Base-by-base conservation (phyloP, 129 eudicot genomes). In the Tagetes patula region DNA sequence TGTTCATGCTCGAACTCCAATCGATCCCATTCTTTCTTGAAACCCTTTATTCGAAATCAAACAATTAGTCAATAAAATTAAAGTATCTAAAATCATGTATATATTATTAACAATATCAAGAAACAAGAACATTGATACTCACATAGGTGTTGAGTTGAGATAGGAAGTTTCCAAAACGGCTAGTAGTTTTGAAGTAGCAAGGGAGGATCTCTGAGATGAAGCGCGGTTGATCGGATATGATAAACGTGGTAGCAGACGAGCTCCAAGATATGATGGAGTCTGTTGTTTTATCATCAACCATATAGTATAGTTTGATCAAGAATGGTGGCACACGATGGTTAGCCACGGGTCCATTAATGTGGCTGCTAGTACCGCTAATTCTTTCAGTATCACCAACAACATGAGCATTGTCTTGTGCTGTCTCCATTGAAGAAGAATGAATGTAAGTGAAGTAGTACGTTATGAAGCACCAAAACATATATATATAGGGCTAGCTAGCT, bases 221-320 rank as follows among this genome's bases (percentile, higher is more conserved):
- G 20, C 40, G 58, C 14, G 1, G 52, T 45, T 76, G 75, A 45
- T 69, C 70, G 2, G 48, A 69, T 56, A 68, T 46, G 62, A 76
- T 58, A 55, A 77, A 77, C 3, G 75, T 69, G 50, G 34, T 58
- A 13, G 10, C 27, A 77, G 69, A 20, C 5, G 52, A 61, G 12
- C 75, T 69, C 75, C 69, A 77, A 34, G 81, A 69, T 58, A 77
- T 77, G 64, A 69, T 77, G 64, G 70, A 77, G 70, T 59, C 5
- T 3, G 70, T 77, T 30, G 39, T 39, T 41, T 77, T 32, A 60
- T 76, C 75, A 5, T 77, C 69, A 30, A 77, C 81, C 70, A 77
- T 69, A 36, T 37, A 6, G 41, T 77, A 77, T 70, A 77, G 50
- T 31, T 60, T 77, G 62, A 60, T 69, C 81, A 60, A 60, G 70